Conservation (phyloP, 768 basidiomycete species). For the Tubosaeta sp. region DNA sequence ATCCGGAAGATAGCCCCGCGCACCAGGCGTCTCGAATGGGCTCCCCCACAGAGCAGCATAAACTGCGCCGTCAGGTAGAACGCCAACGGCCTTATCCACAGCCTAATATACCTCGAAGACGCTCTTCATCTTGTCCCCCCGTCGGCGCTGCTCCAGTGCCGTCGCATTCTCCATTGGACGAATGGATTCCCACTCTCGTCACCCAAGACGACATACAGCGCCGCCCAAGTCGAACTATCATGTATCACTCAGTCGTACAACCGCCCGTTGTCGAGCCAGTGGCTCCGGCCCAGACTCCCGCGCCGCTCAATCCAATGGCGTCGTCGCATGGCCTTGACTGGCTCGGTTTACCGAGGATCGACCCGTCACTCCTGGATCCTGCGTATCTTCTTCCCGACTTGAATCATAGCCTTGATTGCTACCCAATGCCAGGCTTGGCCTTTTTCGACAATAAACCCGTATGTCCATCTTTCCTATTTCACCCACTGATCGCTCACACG, state of each 20-base stretch:
- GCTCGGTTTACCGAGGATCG: conserved; percentile 8
- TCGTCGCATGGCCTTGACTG: conserved; percentile 7
- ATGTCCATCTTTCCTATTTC: background rate
- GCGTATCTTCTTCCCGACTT: conserved; percentile 1
- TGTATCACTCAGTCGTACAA: conserved; percentile 32
- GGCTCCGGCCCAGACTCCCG: background rate
- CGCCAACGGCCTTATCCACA: conserved; percentile 24
- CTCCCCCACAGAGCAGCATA: background rate
- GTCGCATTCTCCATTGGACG: conserved; percentile 6
- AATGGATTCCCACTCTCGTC: conserved; percentile 20
- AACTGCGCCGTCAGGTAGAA: conserved; percentile 8
- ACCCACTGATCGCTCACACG: background rate
- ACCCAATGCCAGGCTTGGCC: background rate
- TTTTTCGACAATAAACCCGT: conserved; percentile 16
- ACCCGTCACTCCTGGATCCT: conserved; percentile 3
- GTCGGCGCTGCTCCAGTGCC: conserved; percentile 31
- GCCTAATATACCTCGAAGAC: conserved; percentile 21
- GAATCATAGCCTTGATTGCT: conserved; percentile 1
- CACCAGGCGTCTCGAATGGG: conserved; percentile 11
- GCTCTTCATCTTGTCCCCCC: conserved; percentile 42
- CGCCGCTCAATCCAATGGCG: background rate
- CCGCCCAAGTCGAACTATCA: conserved; percentile 29
- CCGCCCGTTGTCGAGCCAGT: conserved; percentile 7
- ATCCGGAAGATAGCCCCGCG: conserved; percentile 9
- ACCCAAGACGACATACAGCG: conserved; percentile 33